Evolutionary conservation across 2,329 filamentous ascomycete species (phyloP), one percentile per base, ranked within the genome.

Genomic region (Colletotrichum spaethianum): DNA sequence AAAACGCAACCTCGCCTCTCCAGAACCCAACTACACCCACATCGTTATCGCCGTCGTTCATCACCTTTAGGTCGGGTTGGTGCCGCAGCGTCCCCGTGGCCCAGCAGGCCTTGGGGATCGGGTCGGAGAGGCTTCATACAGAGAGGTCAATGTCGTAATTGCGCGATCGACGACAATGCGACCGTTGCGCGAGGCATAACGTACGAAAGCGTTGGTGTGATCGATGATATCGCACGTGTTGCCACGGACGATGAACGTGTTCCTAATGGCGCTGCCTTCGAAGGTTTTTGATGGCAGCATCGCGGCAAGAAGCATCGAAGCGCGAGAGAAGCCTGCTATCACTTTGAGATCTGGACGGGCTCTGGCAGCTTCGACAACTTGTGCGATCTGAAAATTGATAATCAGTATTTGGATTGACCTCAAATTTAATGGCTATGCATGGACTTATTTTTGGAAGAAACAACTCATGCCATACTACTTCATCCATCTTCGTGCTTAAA

Each of bases 191-290:
- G 42, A 42, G 18, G 91, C 90, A 79, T 93, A 93, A n/a, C 86
- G 83, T 62, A 93, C 90, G 78, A 92, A 93, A 11, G 11, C 8
- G 57, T 90, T 90, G 0, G 85, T 85, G 0, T 90, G 88, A 70
- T 92, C 90, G 67, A 89, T 85, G 78, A 89, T 91, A 80, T 93
- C 91, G 80, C 90, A 92, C 0, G 91, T 93, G 79, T 93, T 91
- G 52, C 86, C 89, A 75, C 90, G 89, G 75, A 93, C 84, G 57
- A 93, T 84, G 33, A 87, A 86, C 1, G 90, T 87, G 0, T 85
- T 83, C 7, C 91, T 91, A 73, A 93, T 91, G 42, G 83, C 76
- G 12, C 90, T 90, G 0, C 79, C 75, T 28, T 84, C 78, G 4
- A 89, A 86, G 74, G 88, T 86, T n/a, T n/a, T 81, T 76, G 77